These are phyloP conservation scores for Zygotorulaspora chibaensis DNA, from an alignment of 805 yeast genomes.

Conservation along the genomic window DNA sequence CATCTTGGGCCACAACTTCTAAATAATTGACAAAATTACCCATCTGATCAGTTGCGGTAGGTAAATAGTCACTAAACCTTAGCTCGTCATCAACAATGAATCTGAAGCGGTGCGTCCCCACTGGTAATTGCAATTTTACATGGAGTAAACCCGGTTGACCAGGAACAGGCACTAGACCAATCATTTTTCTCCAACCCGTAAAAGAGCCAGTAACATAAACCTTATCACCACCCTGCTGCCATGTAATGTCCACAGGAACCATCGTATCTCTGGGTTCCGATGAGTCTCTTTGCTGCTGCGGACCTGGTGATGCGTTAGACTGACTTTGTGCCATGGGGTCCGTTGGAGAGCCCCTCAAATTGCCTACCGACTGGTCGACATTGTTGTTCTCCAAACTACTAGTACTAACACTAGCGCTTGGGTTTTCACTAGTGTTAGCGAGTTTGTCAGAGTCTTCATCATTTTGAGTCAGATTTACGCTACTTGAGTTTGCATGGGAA, in stretches of 20 bases:
- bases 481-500: constrained; percentile 4
- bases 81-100: constrained; percentile 93
- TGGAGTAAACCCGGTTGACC: constrained; percentile 42
- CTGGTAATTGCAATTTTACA: constrained; percentile 72
- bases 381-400: background rate
- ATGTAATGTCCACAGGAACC: constrained; percentile 64
- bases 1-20: constrained; percentile 49
- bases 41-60: constrained; percentile 97
- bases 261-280: constrained; percentile 14
- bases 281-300: constrained; percentile 12
- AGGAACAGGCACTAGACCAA: constrained; percentile 56
- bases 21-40: constrained; percentile 92
- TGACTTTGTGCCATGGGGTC: background rate
- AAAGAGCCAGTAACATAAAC: constrained; percentile 97
- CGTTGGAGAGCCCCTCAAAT: background rate
- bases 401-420: background rate
- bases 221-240: constrained; percentile 96
- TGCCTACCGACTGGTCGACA: background rate
- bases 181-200: constrained; percentile 98
- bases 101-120: constrained; percentile 89
- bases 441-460: background rate
- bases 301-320: background rate
- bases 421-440: background rate
- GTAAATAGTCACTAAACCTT: constrained; percentile 78
- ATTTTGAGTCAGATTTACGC: background rate